These are phyloP conservation scores for Achlya hypogyna DNA, from an alignment of 352 stramenopile species.

Conservation along the genomic window DNA sequence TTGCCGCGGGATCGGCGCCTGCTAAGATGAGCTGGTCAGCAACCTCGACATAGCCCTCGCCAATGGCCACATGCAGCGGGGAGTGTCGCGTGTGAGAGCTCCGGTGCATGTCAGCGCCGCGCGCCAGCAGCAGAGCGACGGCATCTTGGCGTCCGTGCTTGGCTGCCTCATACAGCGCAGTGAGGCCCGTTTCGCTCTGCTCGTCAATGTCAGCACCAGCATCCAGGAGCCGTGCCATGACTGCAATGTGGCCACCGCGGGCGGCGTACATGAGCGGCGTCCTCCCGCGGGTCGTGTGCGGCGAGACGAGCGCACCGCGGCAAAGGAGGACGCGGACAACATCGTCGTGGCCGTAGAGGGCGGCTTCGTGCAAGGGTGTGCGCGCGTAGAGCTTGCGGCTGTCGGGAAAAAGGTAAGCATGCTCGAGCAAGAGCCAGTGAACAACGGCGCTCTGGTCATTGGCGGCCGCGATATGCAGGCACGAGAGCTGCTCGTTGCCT, in stretches of 20 bases:
- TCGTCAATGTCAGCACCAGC: constrained; percentile 52
- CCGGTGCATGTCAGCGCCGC: constrained; percentile 47
- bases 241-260: constrained; percentile 37
- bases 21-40: constrained; percentile 43
- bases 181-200: constrained; percentile 73
- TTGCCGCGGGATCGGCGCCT: constrained; percentile 50
- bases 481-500: constrained; percentile 12
- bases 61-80: constrained; percentile 58
- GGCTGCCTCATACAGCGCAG: constrained; percentile 53
- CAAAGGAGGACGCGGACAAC: constrained; percentile 43
- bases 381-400: constrained; percentile 54
- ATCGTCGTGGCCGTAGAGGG: constrained; percentile 47
- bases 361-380: constrained; percentile 65
- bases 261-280: constrained; percentile 73
- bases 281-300: constrained; percentile 62
- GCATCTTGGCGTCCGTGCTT: constrained; percentile 46
- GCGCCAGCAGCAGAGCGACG: constrained; percentile 33
- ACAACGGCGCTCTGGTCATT: neutral
- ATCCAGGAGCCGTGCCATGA: constrained; percentile 21
- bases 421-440: constrained; percentile 3
- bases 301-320: constrained; percentile 56
- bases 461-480: constrained; percentile 9
- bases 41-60: constrained; percentile 36
- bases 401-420: constrained; percentile 22
- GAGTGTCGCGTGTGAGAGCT: constrained; percentile 53